Base-by-base conservation (phyloP, 1,284 basidiomycete species). In the Meripilus lineatus region DNA sequence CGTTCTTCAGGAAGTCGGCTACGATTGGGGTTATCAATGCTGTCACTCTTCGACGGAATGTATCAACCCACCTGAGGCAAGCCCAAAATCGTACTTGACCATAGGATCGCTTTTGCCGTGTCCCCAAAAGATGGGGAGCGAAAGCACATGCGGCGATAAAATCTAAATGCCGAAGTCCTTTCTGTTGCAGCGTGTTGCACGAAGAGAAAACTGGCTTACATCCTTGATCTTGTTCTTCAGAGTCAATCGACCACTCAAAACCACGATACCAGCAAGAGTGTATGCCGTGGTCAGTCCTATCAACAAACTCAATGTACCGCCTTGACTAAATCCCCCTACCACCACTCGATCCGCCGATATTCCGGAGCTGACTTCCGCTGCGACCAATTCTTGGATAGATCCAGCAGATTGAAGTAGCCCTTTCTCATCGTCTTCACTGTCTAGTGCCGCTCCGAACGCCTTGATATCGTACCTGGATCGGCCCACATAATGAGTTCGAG, bases 321-420 rank as follows among this genome's bases (percentile, higher is more conserved):
- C 91, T 63, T 93, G 91, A 48, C 79, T 84, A 64, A 93, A 93
- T 2, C 91, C 90, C 28, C 88, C 89, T 11, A 93, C 62, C 11
- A 91, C 70, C 46, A 85, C 79, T 21, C 78, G 74, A 42, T 71
- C 70, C 26, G 79, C 65, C 10, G 77, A 70, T 39, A 83, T 75
- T 13, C 87, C 88, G n/a, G 68, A 66, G 38, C 80, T 75, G 21
- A 90, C 67, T 61, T 93, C 90, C 3, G 71, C 68, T 11, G 74
- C 70, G 54, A 94, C 81, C 46, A 92, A 66, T 39, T 71, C 63
- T 52, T 81, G 79, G 53, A 93, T 71, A 18, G 69, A 63, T 18
- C 67, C 63, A 7, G 77, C 73, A 22, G 83, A 79, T 17, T 74
- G 58, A 22, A 84, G 67, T 71, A 93, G 81, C 18, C 79, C 80